Percentiles rank a stretch among this genome's conserved stretches.
These are phyloP conservation scores for Sisymbrium irio DNA, from an alignment of 345 rosid species.

Conservation along the genomic window DNA sequence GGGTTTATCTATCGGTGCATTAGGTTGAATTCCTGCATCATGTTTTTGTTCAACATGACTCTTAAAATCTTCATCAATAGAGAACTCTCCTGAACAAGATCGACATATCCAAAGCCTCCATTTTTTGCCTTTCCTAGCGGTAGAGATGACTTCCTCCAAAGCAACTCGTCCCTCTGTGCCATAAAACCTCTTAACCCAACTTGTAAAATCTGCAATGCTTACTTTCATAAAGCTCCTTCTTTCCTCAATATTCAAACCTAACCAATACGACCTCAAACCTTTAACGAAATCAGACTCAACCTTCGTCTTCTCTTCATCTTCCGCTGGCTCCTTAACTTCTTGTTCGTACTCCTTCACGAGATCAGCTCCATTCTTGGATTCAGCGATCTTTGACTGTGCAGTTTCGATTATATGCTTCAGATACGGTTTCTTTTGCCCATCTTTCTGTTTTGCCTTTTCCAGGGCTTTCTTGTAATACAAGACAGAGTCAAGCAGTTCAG, in stretches of 20 bases:
- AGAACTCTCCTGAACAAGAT: neutral
- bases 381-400: no score
- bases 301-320: neutral
- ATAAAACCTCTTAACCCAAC: neutral
- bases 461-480: constrained; percentile 13
- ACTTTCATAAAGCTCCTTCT: constrained; percentile 19
- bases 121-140: neutral
- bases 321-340: neutral
- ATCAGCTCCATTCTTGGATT: no score
- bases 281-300: neutral
- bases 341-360: neutral
- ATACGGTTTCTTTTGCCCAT: no score
- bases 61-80: no score
- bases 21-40: no score
- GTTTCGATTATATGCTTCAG: neutral
- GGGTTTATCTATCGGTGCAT: no score
- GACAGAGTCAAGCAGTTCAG: neutral
- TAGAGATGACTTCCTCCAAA: neutral
- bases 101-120: constrained; percentile 23
- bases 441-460: neutral
- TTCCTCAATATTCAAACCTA: constrained; percentile 5
- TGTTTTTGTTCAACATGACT: no score
- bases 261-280: neutral
- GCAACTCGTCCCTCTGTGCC: neutral
- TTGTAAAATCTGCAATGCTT: neutral